A percentile compares a stretch with the other conserved stretches of the same genome.
phyloP scores from a whole-genome alignment of 1,139 yeast species.

The Candida glucosophila region DNA sequence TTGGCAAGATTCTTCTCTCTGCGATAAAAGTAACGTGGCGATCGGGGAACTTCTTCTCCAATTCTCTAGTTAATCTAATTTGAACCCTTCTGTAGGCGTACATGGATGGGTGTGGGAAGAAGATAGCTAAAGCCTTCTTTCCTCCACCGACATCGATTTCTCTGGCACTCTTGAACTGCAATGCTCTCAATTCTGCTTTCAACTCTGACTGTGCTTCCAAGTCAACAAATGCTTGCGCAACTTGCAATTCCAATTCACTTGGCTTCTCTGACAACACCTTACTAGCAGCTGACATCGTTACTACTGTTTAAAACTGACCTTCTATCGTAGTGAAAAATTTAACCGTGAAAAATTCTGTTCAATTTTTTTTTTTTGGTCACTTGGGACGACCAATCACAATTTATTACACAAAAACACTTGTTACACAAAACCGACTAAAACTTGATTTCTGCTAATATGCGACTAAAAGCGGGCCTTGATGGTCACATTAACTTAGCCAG shows the following conservation, averaged over 20 bases:
- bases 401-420: conserved; percentile 2
- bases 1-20: conserved; percentile 99
- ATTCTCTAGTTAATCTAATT: conserved; percentile 96
- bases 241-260: conserved; percentile 98
- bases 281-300: conserved; percentile 86
- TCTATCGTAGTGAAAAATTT: conserved; percentile 3
- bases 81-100: conserved; percentile 95
- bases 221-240: conserved; percentile 98
- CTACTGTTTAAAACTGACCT: no score
- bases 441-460: no score
- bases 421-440: no score
- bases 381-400: conserved; percentile 1
- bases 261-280: conserved; percentile 91
- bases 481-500: no score
- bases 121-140: conserved; percentile 97
- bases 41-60: conserved; percentile 99
- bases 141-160: conserved; percentile 98
- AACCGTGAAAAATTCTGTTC: conserved; percentile 1
- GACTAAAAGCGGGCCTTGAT: no score
- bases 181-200: conserved; percentile 96
- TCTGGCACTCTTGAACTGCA: conserved; percentile 97
- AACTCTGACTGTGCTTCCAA: conserved; percentile 93
- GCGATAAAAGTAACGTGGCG: conserved; percentile 99
- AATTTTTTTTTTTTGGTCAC: conserved; percentile 2
- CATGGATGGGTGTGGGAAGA: conserved; percentile 96